Percentiles rank a stretch among this genome's conserved stretches.
phyloP scores from a whole-genome alignment of 768 basidiomycete genomes.

The Tricholoma matsutake region DNA sequence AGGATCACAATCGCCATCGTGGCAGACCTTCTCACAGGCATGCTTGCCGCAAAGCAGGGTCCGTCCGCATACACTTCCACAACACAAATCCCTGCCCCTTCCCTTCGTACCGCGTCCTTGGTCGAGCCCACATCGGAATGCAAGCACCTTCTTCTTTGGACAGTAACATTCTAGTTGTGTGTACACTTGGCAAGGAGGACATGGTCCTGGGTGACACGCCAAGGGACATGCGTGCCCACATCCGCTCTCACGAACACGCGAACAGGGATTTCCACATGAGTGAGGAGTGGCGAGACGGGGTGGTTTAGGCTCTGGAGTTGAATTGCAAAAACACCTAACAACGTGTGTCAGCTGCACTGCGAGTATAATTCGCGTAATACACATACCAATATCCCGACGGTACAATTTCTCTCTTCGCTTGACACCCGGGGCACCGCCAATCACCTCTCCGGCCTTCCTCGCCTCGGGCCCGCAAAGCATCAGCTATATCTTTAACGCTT shows the following conservation, averaged over 20 bases:
- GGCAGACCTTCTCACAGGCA: slow-evolving; percentile 64
- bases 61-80: slow-evolving; percentile 42
- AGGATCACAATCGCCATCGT: slow-evolving; percentile 67
- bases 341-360: slow-evolving; percentile 12
- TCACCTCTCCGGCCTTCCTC: slow-evolving; percentile 61
- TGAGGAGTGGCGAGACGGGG: slow-evolving; percentile 70
- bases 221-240: slow-evolving; percentile 86
- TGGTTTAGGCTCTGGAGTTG: slow-evolving; percentile 68
- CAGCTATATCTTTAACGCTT: slow-evolving; percentile 68
- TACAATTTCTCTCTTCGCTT: slow-evolving; percentile 65
- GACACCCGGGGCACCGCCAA: slow-evolving; percentile 96
- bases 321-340: slow-evolving; percentile 80
- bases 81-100: slow-evolving; percentile 34
- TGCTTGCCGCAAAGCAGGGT: slow-evolving; percentile 72
- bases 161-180: slow-evolving; percentile 80
- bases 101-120: slow-evolving; percentile 19
- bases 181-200: slow-evolving; percentile 88
- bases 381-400: slow-evolving; percentile 66
- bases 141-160: slow-evolving; percentile 52
- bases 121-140: slow-evolving; percentile 54
- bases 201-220: slow-evolving; percentile 92
- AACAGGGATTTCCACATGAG: slow-evolving; percentile 71
- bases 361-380: background rate
- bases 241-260: slow-evolving; percentile 48
- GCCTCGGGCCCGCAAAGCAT: slow-evolving; percentile 71